Conservation (phyloP, 306 rosid species). For the barrel medic (Medicago truncatula) region DNA sequence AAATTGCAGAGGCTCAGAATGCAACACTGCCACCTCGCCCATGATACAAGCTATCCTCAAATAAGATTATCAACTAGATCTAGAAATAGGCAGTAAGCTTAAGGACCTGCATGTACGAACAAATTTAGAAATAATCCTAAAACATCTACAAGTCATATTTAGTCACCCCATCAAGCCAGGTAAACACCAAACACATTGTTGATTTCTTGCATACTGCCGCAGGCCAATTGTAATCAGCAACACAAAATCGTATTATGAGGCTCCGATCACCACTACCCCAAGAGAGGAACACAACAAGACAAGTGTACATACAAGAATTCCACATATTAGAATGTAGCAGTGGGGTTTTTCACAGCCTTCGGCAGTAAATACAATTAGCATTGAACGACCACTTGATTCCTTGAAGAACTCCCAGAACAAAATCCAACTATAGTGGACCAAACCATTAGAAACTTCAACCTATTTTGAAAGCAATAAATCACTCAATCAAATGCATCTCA, state of each 20-base stretch:
- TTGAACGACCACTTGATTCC: constrained; percentile 73
- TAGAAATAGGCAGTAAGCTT: constrained; percentile 57
- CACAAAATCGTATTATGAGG: constrained; percentile 63
- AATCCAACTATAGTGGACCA: constrained; percentile 75
- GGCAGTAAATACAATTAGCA: constrained; percentile 54
- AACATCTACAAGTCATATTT: constrained; percentile 57
- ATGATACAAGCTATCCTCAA: constrained; percentile 45
- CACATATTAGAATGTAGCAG: constrained; percentile 59
- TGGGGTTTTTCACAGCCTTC: constrained; percentile 74
- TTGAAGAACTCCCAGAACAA: constrained; percentile 73
- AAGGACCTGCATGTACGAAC: constrained; percentile 76
- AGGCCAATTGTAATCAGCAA: constrained; percentile 79
- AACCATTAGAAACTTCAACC: constrained; percentile 77
- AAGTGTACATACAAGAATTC: constrained; percentile 63
- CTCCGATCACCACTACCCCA: constrained; percentile 77
- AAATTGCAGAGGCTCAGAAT: constrained; percentile 53
- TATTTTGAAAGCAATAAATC: constrained; percentile 82
- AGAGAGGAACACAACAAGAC: constrained; percentile 68
- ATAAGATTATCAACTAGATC: constrained; percentile 44
- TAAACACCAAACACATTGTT: constrained; percentile 58
- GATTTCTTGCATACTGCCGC: constrained; percentile 81
- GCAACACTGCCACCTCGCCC: constrained; percentile 65
- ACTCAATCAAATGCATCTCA: constrained; percentile 77
- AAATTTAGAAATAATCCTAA: constrained; percentile 62
- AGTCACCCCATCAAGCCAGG: constrained; percentile 77